Conservation (phyloP, 2,329 filamentous ascomycete genomes). For the Capronia epimyces region DNA sequence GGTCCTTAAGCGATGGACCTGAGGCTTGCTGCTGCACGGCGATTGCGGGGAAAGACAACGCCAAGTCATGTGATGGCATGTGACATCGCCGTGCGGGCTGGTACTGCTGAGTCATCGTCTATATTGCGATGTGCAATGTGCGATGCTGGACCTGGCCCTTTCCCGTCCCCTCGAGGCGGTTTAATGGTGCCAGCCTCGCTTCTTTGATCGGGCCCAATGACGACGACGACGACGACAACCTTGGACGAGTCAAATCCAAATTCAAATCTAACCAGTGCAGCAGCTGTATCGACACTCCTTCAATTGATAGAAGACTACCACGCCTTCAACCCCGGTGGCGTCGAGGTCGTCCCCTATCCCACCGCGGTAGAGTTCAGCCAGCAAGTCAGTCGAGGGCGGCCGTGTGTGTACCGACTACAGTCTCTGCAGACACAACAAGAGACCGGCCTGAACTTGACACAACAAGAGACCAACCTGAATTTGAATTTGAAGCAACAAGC, state of each 20-base stretch:
- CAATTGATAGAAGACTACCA: slow-evolving; percentile 26
- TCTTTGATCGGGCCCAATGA: neutral
- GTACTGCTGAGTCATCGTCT: neutral
- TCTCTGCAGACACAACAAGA: neutral
- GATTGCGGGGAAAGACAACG: too few relatives aligned
- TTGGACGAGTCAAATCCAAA: neutral
- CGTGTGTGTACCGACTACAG: slow-evolving; percentile 22
- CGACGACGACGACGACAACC: neutral
- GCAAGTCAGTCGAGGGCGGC: slow-evolving; percentile 24
- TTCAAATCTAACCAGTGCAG: neutral
- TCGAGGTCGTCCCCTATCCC: slow-evolving; percentile 18
- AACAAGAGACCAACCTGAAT: neutral
- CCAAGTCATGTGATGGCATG: too few relatives aligned
- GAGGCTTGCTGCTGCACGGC: too few relatives aligned
- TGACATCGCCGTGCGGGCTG: neutral
- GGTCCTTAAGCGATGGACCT: too few relatives aligned
- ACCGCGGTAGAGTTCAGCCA: slow-evolving; percentile 26
- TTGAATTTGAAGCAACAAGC: neutral
- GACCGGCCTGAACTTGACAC: neutral
- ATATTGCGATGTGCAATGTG: too few relatives aligned
- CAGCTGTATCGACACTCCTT: slow-evolving; percentile 8
- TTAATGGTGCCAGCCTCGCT: neutral
- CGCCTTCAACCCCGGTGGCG: slow-evolving; percentile 23
- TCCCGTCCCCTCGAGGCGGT: neutral
- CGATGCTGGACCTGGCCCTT: neutral